phyloP scores from a whole-genome alignment of 306 rosid species.

The Lupinus albus region DNA sequence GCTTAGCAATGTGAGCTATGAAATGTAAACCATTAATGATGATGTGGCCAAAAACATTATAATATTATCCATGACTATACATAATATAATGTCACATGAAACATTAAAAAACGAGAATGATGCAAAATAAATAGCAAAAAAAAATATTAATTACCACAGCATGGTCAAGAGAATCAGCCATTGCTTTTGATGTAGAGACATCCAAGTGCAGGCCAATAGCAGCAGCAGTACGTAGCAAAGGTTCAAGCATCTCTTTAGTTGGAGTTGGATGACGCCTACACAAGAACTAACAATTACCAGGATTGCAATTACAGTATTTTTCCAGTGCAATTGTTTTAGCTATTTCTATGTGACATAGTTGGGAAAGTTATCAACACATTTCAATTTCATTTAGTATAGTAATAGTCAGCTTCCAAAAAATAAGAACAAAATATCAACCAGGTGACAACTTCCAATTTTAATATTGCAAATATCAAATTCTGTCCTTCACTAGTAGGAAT shows the following conservation, averaged over 20 bases:
- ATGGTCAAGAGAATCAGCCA: slow-evolving; percentile 95
- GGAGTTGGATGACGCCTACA: slow-evolving; percentile 95
- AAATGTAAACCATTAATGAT: slow-evolving; percentile 29
- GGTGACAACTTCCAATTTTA: slow-evolving; percentile 2
- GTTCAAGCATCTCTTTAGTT: slow-evolving; percentile 93
- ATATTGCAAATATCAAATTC: neutral
- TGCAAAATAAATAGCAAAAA: neutral
- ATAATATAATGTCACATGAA: slow-evolving; percentile 24
- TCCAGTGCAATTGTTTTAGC: slow-evolving; percentile 28
- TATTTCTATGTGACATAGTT: slow-evolving; percentile 30
- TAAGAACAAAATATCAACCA: no score
- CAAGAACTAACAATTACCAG: slow-evolving; percentile 35
- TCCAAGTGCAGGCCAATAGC: slow-evolving; percentile 91
- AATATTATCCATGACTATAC: slow-evolving; percentile 15
- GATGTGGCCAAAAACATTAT: neutral
- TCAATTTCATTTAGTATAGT: neutral
- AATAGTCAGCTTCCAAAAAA: neutral
- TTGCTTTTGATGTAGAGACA: slow-evolving; percentile 82
- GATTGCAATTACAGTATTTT: slow-evolving; percentile 27
- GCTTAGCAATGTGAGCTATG: neutral
- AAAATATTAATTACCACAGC: slow-evolving; percentile 68
- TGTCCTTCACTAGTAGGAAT: neutral
- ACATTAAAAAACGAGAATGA: slow-evolving; percentile 19
- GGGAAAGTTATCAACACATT: slow-evolving; percentile 18
- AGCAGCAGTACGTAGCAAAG: slow-evolving; percentile 82